Conservation (phyloP, 2,329 filamentous ascomycete species). For the Talaromyces amestolkiae region DNA sequence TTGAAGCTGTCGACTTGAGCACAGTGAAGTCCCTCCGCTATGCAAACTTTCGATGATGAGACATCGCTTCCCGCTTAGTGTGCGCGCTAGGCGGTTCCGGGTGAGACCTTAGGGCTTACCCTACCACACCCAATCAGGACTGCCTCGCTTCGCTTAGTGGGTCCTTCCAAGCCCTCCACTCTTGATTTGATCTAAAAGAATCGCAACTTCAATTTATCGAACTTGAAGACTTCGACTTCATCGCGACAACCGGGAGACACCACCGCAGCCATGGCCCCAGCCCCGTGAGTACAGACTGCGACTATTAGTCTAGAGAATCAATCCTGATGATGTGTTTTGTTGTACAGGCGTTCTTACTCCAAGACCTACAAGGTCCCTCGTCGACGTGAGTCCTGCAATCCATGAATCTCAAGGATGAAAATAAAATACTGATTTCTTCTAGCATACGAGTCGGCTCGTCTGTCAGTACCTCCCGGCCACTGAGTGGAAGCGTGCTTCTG, state of each 20-base stretch:
- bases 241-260: constrained; percentile 42
- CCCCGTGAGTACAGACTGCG: constrained; percentile 39
- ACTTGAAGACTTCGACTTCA: constrained; percentile 29
- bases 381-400: constrained; percentile 59
- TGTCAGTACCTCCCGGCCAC: constrained; percentile 95
- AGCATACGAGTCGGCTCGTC: constrained; percentile 98
- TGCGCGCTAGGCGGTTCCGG: constrained; percentile 20
- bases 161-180: constrained; percentile 23
- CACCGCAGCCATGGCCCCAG: constrained; percentile 44
- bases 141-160: constrained; percentile 25
- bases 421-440: constrained; percentile 15
- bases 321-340: constrained; percentile 29
- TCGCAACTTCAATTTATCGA: constrained; percentile 18
- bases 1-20: constrained; percentile 35
- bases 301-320: constrained; percentile 35
- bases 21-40: constrained; percentile 31
- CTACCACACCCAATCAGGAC: constrained; percentile 24
- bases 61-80: constrained; percentile 28
- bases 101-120: constrained; percentile 25
- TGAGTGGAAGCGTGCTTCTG: constrained; percentile 97
- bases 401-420: neutral
- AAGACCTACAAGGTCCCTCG: constrained; percentile 99
- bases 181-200: constrained; percentile 19
- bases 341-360: constrained; percentile 69
- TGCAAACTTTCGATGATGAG: constrained; percentile 27